Evolutionary conservation across 441 rosid species (phyloP).

Genomic region (Melastoma candidum): DNA sequence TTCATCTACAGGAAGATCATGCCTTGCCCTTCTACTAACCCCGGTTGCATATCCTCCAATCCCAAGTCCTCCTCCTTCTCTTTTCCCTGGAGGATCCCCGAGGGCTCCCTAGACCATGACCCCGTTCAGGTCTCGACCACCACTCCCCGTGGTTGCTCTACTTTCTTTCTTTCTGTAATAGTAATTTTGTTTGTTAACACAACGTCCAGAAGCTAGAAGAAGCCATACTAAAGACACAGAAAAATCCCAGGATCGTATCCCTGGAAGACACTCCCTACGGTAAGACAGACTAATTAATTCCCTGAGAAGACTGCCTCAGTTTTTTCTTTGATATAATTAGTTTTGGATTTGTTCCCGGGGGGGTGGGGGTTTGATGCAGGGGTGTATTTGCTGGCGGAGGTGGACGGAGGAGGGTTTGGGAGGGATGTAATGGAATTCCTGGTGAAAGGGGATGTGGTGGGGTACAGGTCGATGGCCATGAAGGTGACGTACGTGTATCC

Average conservation of each 20-base stretch:
- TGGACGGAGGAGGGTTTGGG: conserved; percentile 56
- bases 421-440: conserved; percentile 68
- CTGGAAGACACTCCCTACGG: conserved; percentile 66
- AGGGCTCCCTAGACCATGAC: conserved; percentile 7
- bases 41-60: conserved; percentile 80
- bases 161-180: background rate
- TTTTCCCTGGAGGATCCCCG: conserved; percentile 54
- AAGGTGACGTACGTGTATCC: conserved; percentile 85
- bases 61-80: conserved; percentile 72
- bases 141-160: background rate
- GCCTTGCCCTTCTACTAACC: conserved; percentile 83
- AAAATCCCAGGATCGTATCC: conserved; percentile 43
- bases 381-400: conserved; percentile 57
- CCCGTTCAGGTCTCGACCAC: conserved; percentile 41
- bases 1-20: conserved; percentile 45
- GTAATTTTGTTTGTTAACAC: too few relatives aligned
- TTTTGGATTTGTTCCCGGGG: too few relatives aligned
- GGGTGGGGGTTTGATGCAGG: conserved; percentile 22
- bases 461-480: conserved; percentile 65
- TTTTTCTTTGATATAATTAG: too few relatives aligned
- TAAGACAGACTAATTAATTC: conserved; percentile 15
- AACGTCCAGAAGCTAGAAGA: conserved; percentile 49
- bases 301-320: too few relatives aligned
- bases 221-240: conserved; percentile 61
- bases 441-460: conserved; percentile 68